Conservation (phyloP, 2,329 filamentous ascomycete species). For the Xylaria digitata region DNA sequence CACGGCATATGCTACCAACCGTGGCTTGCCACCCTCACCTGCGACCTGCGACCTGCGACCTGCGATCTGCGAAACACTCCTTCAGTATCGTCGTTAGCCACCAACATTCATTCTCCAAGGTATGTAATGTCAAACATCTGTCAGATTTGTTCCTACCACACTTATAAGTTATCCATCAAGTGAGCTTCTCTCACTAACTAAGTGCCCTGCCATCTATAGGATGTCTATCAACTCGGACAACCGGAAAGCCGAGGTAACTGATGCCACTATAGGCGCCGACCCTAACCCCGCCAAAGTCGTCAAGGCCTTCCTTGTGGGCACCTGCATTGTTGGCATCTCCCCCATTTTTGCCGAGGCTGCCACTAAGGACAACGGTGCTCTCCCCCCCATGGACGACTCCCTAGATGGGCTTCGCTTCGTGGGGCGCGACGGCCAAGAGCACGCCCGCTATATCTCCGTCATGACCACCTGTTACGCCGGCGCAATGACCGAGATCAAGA, state of each 20-base stretch:
- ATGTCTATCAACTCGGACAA: slow-evolving; percentile 20
- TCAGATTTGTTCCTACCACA: background rate
- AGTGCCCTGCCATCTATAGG: slow-evolving; percentile 1
- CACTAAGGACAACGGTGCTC: background rate
- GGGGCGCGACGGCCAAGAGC: slow-evolving; percentile 3
- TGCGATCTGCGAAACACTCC: slow-evolving; percentile 2
- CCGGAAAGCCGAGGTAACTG: background rate
- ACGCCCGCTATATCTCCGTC: background rate
- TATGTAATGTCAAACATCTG: slow-evolving; percentile 10
- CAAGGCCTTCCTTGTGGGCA: slow-evolving; percentile 25
- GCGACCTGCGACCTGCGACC: background rate
- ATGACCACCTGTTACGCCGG: background rate
- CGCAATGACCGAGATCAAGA: slow-evolving; percentile 26
- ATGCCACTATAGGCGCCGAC: slow-evolving; percentile 6
- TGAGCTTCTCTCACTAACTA: slow-evolving; percentile 4
- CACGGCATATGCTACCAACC: background rate
- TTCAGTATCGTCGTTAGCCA: slow-evolving; percentile 5
- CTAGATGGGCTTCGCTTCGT: slow-evolving; percentile 29
- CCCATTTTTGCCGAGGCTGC: slow-evolving; percentile 27
- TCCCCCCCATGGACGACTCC: slow-evolving; percentile 20
- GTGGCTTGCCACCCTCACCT: background rate
- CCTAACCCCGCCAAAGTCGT: slow-evolving; percentile 2
- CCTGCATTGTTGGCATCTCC: background rate
- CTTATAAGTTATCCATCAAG: background rate
- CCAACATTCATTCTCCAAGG: background rate